Percentiles rank a stretch among this genome's conserved stretches.
Conservation (phyloP, 495 filamentous ascomycete species). For the Astrocystis sublimbata region DNA sequence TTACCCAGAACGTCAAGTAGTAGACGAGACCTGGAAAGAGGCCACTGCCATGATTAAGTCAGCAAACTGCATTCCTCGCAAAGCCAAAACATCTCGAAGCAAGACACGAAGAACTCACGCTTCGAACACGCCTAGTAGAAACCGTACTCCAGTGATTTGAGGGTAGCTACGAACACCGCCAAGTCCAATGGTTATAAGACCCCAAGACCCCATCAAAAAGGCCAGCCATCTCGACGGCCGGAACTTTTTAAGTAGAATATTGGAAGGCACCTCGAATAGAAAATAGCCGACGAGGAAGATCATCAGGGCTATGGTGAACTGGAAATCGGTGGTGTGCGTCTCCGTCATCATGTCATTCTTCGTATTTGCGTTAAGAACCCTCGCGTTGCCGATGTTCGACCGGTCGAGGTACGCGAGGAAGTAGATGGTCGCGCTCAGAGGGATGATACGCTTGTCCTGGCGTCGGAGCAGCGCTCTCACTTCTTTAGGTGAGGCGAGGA, state of each 20-base stretch:
- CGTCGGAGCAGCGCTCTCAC: slow-evolving; percentile 53
- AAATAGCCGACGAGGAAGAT: slow-evolving; percentile 72
- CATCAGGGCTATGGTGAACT: slow-evolving; percentile 73
- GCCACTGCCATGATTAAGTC: slow-evolving; percentile 33
- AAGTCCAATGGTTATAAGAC: slow-evolving; percentile 63
- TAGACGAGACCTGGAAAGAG: slow-evolving; percentile 70
- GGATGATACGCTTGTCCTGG: slow-evolving; percentile 63
- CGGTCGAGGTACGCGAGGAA: slow-evolving; percentile 68
- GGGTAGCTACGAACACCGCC: slow-evolving; percentile 57
- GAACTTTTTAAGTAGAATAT: slow-evolving; percentile 68
- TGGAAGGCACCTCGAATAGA: slow-evolving; percentile 70
- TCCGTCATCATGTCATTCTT: slow-evolving; percentile 63
- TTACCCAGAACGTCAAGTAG: slow-evolving; percentile 66
- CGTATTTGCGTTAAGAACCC: slow-evolving; percentile 60
- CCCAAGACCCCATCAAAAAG: slow-evolving; percentile 69
- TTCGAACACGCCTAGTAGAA: slow-evolving; percentile 59
- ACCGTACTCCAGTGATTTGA: slow-evolving; percentile 62
- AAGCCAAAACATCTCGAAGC: background rate
- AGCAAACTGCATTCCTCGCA: background rate
- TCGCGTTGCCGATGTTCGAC: slow-evolving; percentile 69
- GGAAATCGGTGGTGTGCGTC: slow-evolving; percentile 59
- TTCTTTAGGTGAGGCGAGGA: slow-evolving; percentile 12
- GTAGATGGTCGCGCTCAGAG: slow-evolving; percentile 60
- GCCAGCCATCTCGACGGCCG: slow-evolving; percentile 67
- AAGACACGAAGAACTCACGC: slow-evolving; percentile 25